A percentile compares a stretch with the other conserved stretches of the same genome.
Conservation (phyloP, 768 basidiomycete genomes). For the Amanita inopinata region DNA sequence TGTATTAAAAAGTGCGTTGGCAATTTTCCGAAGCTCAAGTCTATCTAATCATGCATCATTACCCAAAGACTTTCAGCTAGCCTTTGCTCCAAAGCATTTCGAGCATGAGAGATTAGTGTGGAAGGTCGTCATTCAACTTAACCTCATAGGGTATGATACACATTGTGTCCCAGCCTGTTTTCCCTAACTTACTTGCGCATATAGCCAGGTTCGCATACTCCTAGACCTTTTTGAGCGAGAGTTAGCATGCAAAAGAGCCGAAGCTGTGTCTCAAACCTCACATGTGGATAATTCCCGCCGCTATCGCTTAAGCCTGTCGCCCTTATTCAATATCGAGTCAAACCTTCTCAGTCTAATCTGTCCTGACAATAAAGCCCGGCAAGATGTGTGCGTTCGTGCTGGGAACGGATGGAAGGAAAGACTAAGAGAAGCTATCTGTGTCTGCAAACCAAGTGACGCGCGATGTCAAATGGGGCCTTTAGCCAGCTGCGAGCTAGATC, state of each 20-base stretch:
- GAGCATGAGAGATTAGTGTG: constrained; percentile 47
- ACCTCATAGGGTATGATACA: constrained; percentile 45
- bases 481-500: too few relatives aligned
- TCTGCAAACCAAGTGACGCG: background rate
- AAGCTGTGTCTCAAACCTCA: constrained; percentile 8
- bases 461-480: too few relatives aligned
- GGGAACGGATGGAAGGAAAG: constrained; percentile 51
- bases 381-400: constrained; percentile 42
- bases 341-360: constrained; percentile 42
- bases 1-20: constrained; percentile 33
- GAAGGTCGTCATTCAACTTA: constrained; percentile 60
- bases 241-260: constrained; percentile 2
- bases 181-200: background rate
- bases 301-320: constrained; percentile 26
- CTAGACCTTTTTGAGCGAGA: constrained; percentile 36
- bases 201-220: constrained; percentile 48
- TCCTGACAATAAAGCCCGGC: constrained; percentile 29
- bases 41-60: background rate
- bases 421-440: constrained; percentile 16
- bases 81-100: constrained; percentile 54
- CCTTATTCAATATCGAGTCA: constrained; percentile 47
- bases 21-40: background rate
- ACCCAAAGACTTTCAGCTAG: constrained; percentile 52
- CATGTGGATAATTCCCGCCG: constrained; percentile 17
- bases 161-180: background rate